These are phyloP conservation scores for Alternaria viburni DNA, from an alignment of 2,329 filamentous ascomycete species.

Conservation along the genomic window DNA sequence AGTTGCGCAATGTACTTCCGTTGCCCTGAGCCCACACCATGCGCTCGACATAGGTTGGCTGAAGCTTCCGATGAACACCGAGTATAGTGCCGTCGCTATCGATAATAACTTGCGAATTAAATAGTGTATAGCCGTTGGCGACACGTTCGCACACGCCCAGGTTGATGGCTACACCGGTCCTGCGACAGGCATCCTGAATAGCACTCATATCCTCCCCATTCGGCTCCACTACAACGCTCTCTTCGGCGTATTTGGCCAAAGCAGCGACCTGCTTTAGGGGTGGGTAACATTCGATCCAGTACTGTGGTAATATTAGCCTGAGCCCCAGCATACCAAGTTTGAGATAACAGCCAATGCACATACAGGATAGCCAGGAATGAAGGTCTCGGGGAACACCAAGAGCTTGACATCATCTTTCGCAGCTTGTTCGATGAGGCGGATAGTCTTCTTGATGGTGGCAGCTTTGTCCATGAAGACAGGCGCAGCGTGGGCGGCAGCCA, in stretches of 20 bases:
- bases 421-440: constrained; percentile 44
- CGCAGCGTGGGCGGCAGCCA: constrained; percentile 46
- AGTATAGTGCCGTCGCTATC: constrained; percentile 43
- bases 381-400: constrained; percentile 47
- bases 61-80: constrained; percentile 48
- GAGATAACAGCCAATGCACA: constrained; percentile 9
- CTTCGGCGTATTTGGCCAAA: constrained; percentile 42
- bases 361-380: constrained; percentile 47
- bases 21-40: constrained; percentile 46
- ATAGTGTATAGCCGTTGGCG: constrained; percentile 41
- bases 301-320: constrained; percentile 28
- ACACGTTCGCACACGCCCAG: constrained; percentile 46
- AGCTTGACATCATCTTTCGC: constrained; percentile 38
- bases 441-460: constrained; percentile 42
- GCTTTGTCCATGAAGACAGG: constrained; percentile 49
- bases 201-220: constrained; percentile 37
- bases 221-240: constrained; percentile 45
- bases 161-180: constrained; percentile 40
- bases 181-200: constrained; percentile 43
- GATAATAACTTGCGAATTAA: constrained; percentile 47
- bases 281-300: constrained; percentile 47
- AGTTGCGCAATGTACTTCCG: constrained; percentile 41
- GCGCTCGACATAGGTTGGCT: constrained; percentile 47
- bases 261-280: constrained; percentile 43
- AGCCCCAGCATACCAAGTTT: background rate